A percentile compares a stretch with the other conserved stretches of the same genome.
These are phyloP conservation scores for Irpex sp. DNA, from an alignment of 1,284 basidiomycete species.

Conservation along the genomic window DNA sequence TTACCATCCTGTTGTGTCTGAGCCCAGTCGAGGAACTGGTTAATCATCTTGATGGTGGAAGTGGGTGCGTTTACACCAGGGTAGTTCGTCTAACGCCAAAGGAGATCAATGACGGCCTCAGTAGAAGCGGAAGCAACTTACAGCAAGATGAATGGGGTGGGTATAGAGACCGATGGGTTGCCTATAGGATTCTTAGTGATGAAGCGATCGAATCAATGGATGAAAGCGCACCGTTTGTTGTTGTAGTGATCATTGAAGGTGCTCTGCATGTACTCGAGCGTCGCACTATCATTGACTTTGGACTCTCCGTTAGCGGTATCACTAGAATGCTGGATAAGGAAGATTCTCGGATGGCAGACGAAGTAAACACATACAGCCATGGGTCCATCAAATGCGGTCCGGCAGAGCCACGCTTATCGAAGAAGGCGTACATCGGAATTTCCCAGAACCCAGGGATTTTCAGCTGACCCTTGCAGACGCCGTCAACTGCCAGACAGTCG, in stretches of 20 bases:
- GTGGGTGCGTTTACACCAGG: slow-evolving; percentile 51
- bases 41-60: slow-evolving; percentile 69
- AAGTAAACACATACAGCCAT: slow-evolving; percentile 57
- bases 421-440: slow-evolving; percentile 78
- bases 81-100: slow-evolving; percentile 39
- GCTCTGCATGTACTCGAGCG: slow-evolving; percentile 69
- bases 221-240: slow-evolving; percentile 44
- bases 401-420: slow-evolving; percentile 53
- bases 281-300: slow-evolving; percentile 53
- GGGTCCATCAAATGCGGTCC: slow-evolving; percentile 80
- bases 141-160: slow-evolving; percentile 78
- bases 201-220: neutral
- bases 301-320: slow-evolving; percentile 53
- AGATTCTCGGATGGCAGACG: neutral
- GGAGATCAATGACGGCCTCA: neutral
- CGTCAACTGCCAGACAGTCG: slow-evolving; percentile 59
- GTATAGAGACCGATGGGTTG: slow-evolving; percentile 83
- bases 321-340: slow-evolving; percentile 25
- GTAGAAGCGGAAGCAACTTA: slow-evolving; percentile 25
- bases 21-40: slow-evolving; percentile 80
- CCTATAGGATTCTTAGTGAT: slow-evolving; percentile 4
- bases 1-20: slow-evolving; percentile 66
- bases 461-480: slow-evolving; percentile 68
- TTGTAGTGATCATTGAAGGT: slow-evolving; percentile 77
- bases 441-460: slow-evolving; percentile 81